Conservation (phyloP, 805 yeast species). For the Yamadazyma tumulicola region DNA sequence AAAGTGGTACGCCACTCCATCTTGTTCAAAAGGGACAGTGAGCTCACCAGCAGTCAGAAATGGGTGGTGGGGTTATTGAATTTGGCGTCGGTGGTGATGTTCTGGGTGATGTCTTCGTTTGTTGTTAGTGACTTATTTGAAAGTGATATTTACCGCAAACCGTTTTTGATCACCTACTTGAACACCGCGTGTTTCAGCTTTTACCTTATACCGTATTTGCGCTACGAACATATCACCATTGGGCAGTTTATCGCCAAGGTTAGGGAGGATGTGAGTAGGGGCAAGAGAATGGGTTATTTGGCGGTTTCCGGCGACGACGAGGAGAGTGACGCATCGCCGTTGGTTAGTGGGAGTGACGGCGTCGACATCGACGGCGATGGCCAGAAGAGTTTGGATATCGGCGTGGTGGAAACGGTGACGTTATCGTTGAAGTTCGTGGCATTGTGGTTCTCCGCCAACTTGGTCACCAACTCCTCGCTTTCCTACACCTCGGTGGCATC, state of each 20-base stretch:
- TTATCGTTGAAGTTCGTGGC: slow-evolving; percentile 79
- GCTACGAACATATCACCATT: slow-evolving; percentile 22
- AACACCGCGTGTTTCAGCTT: slow-evolving; percentile 83
- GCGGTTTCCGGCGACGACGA: slow-evolving; percentile 6
- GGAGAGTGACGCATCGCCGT: not conserved
- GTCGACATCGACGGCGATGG: not conserved
- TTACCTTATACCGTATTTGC: slow-evolving; percentile 63
- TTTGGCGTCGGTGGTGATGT: slow-evolving; percentile 68
- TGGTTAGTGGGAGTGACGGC: not conserved
- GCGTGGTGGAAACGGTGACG: slow-evolving; percentile 61
- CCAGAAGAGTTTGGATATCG: slow-evolving; percentile 21
- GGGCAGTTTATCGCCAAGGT: slow-evolving; percentile 17
- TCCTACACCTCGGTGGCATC: slow-evolving; percentile 90
- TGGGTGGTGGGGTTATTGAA: slow-evolving; percentile 81
- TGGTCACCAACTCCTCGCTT: slow-evolving; percentile 83
- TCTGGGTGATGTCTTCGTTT: slow-evolving; percentile 92
- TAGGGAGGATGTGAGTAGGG: not conserved
- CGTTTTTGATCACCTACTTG: slow-evolving; percentile 87
- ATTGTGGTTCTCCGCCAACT: slow-evolving; percentile 87
- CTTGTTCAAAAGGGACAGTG: slow-evolving; percentile 9
- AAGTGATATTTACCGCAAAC: slow-evolving; percentile 71
- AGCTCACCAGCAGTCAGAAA: slow-evolving; percentile 24
- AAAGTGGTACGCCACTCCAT: no score
- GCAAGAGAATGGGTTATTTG: slow-evolving; percentile 9
- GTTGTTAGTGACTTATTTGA: slow-evolving; percentile 75